Percentiles rank a stretch among this genome's conserved stretches.
Evolutionary conservation across 495 filamentous ascomycete genomes (phyloP).

Genomic region (Penicillium daleae): DNA sequence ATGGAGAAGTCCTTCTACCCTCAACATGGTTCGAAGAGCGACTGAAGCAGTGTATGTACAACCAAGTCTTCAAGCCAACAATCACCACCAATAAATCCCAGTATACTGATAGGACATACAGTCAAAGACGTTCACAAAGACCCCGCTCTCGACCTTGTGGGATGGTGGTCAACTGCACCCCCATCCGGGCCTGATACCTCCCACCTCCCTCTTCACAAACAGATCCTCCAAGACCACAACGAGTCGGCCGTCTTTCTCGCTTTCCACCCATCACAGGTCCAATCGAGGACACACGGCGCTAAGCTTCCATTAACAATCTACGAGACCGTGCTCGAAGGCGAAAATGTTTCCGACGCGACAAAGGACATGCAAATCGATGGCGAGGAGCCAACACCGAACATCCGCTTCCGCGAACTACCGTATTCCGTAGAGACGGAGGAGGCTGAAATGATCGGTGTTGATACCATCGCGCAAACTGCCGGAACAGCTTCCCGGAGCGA

Average conservation of each 20-base stretch:
- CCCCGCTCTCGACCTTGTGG: constrained; percentile 83
- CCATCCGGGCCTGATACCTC: constrained; percentile 66
- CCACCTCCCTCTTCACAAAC: constrained; percentile 74
- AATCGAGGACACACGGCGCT: constrained; percentile 58
- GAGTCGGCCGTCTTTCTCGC: constrained; percentile 87
- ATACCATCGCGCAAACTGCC: constrained; percentile 83
- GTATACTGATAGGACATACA: constrained; percentile 35
- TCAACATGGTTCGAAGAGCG: constrained; percentile 76
- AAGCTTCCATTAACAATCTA: constrained; percentile 90
- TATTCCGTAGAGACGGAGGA: constrained; percentile 92
- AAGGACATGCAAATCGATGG: constrained; percentile 76
- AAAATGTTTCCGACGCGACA: constrained; percentile 57
- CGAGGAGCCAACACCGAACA: constrained; percentile 55
- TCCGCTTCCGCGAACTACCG: constrained; percentile 81
- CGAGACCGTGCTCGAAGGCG: constrained; percentile 79
- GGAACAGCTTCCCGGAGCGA: constrained; percentile 65
- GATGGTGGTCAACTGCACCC: constrained; percentile 89
- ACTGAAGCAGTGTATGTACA: constrained; percentile 76
- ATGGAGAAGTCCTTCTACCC: constrained; percentile 60
- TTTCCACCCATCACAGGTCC: constrained; percentile 71
- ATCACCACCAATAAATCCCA: background rate
- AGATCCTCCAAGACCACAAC: constrained; percentile 72
- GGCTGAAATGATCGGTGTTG: constrained; percentile 95
- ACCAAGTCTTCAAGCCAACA: background rate
- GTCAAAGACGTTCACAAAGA: constrained; percentile 88